Evolutionary conservation across 2,329 filamentous ascomycete species (phyloP).

Genomic region (Colletotrichum lentis): DNA sequence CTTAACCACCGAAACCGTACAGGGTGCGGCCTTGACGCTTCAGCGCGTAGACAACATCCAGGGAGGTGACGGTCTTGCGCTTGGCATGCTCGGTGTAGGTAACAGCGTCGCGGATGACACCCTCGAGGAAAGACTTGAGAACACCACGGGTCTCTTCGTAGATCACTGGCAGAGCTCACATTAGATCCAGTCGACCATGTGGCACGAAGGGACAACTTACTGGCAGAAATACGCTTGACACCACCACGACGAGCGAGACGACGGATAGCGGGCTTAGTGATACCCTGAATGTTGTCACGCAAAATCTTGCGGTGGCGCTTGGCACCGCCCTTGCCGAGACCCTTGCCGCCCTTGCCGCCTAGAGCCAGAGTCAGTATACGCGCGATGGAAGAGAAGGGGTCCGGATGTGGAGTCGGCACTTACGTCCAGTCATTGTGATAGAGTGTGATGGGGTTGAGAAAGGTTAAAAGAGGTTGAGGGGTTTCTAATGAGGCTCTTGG

Average conservation of each 20-base stretch:
- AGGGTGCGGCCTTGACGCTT: conserved; percentile 79
- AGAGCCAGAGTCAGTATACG: conserved; percentile 27
- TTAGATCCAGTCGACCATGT: conserved; percentile 24
- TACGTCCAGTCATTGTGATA: conserved; percentile 77
- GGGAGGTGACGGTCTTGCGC: conserved; percentile 79
- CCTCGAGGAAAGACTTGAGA: conserved; percentile 80
- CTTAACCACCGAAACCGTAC: conserved; percentile 90
- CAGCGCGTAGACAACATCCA: conserved; percentile 73
- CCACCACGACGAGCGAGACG: conserved; percentile 98
- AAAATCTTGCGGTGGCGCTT: conserved; percentile 99
- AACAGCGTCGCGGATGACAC: conserved; percentile 78
- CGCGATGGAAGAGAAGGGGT: neutral
- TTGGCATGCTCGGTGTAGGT: conserved; percentile 84
- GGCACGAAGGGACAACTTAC: conserved; percentile 56
- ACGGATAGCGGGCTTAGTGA: conserved; percentile 97
- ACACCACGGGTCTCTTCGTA: conserved; percentile 82
- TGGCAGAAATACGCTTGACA: conserved; percentile 99
- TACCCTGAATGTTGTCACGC: conserved; percentile 99
- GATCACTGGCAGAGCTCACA: conserved; percentile 63
- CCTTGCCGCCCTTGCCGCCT: conserved; percentile 97
- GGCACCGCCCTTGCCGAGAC: conserved; percentile 96
- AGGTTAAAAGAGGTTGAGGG: neutral
- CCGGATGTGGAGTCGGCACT: conserved; percentile 51
- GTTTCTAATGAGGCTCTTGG: conserved; percentile 7
- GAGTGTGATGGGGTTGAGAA: conserved; percentile 29